Evolutionary conservation across 257 asterid species (phyloP).

Genomic region (Asclepias syriaca): DNA sequence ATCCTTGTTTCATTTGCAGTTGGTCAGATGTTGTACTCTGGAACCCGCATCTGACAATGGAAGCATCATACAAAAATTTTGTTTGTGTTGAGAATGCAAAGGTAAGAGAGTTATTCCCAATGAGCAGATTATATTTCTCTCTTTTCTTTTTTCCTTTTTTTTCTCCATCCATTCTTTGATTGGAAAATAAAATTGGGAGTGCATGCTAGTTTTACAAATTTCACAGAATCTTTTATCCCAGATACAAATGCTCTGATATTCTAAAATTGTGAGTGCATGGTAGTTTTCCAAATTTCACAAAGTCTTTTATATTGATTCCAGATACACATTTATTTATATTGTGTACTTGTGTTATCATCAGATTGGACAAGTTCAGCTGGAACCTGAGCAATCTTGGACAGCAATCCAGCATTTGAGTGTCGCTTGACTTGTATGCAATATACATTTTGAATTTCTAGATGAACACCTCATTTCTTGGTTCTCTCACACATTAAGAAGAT

Average conservation of each 20-base stretch:
- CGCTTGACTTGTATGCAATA: slow-evolving; percentile 34
- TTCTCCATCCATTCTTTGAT: background rate
- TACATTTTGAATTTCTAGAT: slow-evolving; percentile 11
- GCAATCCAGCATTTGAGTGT: slow-evolving; percentile 64
- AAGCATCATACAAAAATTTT: slow-evolving; percentile 81
- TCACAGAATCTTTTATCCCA: background rate
- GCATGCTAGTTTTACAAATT: background rate
- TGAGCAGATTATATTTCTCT: background rate
- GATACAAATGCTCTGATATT: background rate
- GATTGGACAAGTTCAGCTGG: slow-evolving; percentile 71
- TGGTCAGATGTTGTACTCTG: slow-evolving; percentile 96
- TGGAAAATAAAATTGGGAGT: background rate
- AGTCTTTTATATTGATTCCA: background rate
- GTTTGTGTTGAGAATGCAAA: slow-evolving; percentile 97
- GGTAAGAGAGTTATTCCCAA: slow-evolving; percentile 33
- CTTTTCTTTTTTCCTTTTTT: background rate
- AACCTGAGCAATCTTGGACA: slow-evolving; percentile 76
- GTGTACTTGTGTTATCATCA: slow-evolving; percentile 27
- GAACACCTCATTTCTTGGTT: background rate
- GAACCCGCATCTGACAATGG: slow-evolving; percentile 93
- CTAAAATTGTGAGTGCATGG: background rate
- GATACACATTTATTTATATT: background rate
- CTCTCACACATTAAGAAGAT: background rate
- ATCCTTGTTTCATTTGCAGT: slow-evolving; percentile 32
- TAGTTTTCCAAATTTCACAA: background rate